Conservation (phyloP, 1,284 basidiomycete genomes). For the Cutaneotrichosporon dermatis region DNA sequence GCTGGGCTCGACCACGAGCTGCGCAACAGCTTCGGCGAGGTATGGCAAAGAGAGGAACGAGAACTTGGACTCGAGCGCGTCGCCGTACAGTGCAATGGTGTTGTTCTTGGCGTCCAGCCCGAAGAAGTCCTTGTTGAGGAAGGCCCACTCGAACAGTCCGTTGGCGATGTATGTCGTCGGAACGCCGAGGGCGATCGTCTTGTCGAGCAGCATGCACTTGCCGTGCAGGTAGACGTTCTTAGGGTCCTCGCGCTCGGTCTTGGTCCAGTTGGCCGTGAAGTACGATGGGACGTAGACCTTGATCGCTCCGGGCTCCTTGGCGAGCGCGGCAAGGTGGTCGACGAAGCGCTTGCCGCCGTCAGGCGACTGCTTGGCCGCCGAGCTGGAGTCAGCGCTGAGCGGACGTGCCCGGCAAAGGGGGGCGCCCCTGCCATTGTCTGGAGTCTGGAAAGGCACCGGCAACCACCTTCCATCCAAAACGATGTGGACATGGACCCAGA, state of each 20-base stretch:
- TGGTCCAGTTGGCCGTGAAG: slow-evolving; percentile 13
- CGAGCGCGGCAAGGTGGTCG: slow-evolving; percentile 1
- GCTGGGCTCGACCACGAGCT: neutral
- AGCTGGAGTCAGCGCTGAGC: neutral
- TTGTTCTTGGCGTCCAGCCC: slow-evolving; percentile 16
- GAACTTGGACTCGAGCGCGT: slow-evolving; percentile 3
- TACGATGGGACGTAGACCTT: slow-evolving; percentile 15
- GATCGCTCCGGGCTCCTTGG: neutral
- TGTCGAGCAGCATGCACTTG: slow-evolving; percentile 1
- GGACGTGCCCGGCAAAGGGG: neutral
- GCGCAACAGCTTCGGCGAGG: slow-evolving; percentile 8
- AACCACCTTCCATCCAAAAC: too few relatives aligned
- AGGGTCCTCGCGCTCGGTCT: slow-evolving; percentile 2
- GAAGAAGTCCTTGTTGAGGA: neutral
- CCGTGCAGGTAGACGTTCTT: neutral
- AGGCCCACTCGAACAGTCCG: slow-evolving; percentile 14
- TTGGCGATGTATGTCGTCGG: slow-evolving; percentile 8
- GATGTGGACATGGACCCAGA: too few relatives aligned
- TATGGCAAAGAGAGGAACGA: neutral
- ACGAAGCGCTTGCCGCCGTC: slow-evolving; percentile 1
- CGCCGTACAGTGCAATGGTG: slow-evolving; percentile 8
- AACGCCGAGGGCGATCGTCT: slow-evolving; percentile 4
- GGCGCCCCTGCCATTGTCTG: too few relatives aligned
- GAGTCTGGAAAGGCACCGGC: too few relatives aligned
- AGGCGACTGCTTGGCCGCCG: slow-evolving; percentile 4